Evolutionary conservation across 2,329 filamentous ascomycete genomes (phyloP).

Genomic region (Calonectria montana): DNA sequence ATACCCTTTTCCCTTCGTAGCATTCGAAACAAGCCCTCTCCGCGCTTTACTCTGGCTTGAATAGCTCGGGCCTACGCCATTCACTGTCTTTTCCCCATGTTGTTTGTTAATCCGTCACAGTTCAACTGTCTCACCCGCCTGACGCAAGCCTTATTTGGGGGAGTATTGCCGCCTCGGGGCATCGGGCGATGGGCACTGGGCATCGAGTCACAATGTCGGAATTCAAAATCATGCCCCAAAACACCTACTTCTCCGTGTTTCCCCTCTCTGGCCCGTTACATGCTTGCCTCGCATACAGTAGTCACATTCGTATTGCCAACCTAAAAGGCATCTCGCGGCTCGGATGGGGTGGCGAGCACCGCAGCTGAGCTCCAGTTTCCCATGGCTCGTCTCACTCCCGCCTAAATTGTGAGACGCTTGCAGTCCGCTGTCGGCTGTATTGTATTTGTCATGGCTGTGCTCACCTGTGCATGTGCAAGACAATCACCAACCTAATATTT

Average conservation of each 20-base stretch:
- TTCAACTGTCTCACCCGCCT: slow-evolving; percentile 11
- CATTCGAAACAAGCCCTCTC: background rate
- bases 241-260: background rate
- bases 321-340: background rate
- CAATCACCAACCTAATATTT: background rate
- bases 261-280: background rate
- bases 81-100: slow-evolving; percentile 2
- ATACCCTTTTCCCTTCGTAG: background rate
- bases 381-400: slow-evolving; percentile 6
- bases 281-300: slow-evolving; percentile 8
- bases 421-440: background rate
- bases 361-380: background rate
- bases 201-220: slow-evolving; percentile 1
- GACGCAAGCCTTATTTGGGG: background rate
- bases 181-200: background rate
- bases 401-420: slow-evolving; percentile 3
- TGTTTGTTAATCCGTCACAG: background rate
- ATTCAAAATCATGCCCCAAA: slow-evolving; percentile 6
- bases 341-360: background rate
- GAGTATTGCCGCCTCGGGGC: background rate
- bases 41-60: background rate
- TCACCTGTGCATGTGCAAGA: slow-evolving; percentile 17
- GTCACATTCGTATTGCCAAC: background rate
- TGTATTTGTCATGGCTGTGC: background rate
- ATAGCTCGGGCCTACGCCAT: background rate